Percentiles rank a stretch among this genome's conserved stretches.
phyloP scores from a whole-genome alignment of 371 early-diverging fungal species.

The Apophysomyces sp. region DNA sequence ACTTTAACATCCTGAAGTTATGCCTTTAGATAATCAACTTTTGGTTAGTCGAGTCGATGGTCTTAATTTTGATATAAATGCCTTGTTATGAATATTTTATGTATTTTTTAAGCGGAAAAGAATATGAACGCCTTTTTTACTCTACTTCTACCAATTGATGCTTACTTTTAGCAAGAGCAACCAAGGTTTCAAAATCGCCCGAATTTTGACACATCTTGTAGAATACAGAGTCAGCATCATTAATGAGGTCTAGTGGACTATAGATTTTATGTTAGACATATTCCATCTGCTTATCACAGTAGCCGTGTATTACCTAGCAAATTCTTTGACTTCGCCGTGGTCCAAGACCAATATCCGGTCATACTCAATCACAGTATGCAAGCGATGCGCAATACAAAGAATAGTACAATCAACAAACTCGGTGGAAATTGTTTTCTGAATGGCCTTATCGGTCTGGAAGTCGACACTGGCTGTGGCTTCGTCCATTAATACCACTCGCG shows the following conservation, averaged over 20 bases:
- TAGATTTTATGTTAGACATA: not conserved
- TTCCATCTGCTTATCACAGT: too few relatives aligned
- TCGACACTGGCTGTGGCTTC: constrained; percentile 88
- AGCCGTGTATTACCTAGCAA: constrained; percentile 52
- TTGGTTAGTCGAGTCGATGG: too few relatives aligned
- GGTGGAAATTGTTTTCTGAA: constrained; percentile 67
- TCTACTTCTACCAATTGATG: constrained; percentile 21
- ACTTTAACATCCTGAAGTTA: too few relatives aligned
- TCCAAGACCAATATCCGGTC: constrained; percentile 84
- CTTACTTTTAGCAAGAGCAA: constrained; percentile 46
- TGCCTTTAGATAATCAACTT: too few relatives aligned
- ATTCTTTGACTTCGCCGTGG: constrained; percentile 73
- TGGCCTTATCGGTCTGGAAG: constrained; percentile 59
- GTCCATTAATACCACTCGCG: constrained; percentile 47
- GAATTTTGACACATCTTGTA: constrained; percentile 69
- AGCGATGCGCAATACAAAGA: constrained; percentile 82
- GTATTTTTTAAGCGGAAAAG: too few relatives aligned
- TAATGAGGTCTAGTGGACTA: constrained; percentile 45
- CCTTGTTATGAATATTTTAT: too few relatives aligned
- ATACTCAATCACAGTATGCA: constrained; percentile 81
- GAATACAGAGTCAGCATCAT: constrained; percentile 49
- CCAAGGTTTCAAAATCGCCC: constrained; percentile 63
- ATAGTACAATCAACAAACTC: constrained; percentile 69
- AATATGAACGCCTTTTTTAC: too few relatives aligned
- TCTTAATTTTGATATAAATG: too few relatives aligned